A percentile compares a stretch with the other conserved stretches of the same genome.
Evolutionary conservation across 192 early-diverging fungal species (phyloP).

Genomic region (Oehlia diaphana): DNA sequence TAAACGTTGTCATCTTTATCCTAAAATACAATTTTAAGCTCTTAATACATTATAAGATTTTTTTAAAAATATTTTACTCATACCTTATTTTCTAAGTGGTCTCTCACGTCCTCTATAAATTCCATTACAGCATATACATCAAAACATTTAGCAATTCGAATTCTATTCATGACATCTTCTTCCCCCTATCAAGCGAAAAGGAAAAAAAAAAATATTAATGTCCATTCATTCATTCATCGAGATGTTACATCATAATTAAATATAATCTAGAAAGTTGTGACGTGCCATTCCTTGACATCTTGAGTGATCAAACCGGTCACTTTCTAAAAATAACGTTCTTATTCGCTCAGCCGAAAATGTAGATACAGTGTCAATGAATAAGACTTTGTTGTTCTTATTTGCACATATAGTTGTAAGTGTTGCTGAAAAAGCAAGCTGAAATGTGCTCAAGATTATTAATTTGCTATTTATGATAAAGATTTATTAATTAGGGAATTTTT

Average conservation of each 20-base stretch:
- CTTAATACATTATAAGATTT: neutral
- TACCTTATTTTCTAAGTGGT: neutral
- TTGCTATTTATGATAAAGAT: neutral
- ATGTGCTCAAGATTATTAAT: neutral
- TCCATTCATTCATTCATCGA: neutral
- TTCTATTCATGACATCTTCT: neutral
- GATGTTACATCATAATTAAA: neutral
- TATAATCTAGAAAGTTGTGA: neutral
- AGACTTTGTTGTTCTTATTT: neutral
- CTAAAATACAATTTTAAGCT: neutral
- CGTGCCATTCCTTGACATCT: neutral
- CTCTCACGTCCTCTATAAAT: neutral
- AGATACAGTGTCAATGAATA: slow-evolving; percentile 25
- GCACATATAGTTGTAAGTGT: neutral
- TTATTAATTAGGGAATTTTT: neutral
- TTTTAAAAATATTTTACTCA: neutral
- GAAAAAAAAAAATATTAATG: neutral
- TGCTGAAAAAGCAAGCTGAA: neutral
- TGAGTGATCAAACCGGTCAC: slow-evolving; percentile 9
- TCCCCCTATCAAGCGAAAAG: neutral
- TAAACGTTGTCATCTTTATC: neutral
- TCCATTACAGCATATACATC: neutral
- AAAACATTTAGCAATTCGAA: slow-evolving; percentile 2
- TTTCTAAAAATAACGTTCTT: neutral
- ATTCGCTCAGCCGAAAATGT: slow-evolving; percentile 7